Conservation (phyloP, 169 alveolate species). For the Cryptosporidium ryanae region DNA sequence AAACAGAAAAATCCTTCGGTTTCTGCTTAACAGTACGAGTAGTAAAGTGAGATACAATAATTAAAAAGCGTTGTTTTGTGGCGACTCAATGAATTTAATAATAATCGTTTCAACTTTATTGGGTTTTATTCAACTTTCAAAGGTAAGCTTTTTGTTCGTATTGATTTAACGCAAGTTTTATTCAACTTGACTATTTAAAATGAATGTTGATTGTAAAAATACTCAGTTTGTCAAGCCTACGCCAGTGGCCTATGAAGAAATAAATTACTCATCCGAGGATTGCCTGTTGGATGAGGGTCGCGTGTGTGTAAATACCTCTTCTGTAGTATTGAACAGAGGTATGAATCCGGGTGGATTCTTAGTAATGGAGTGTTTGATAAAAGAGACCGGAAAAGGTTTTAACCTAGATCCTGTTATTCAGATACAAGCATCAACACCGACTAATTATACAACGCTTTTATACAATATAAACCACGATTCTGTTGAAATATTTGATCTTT, state of each 20-base stretch:
- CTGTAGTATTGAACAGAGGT: slow-evolving; percentile 41
- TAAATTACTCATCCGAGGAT: not conserved
- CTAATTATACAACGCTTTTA: slow-evolving; percentile 24
- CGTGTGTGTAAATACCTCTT: slow-evolving; percentile 50
- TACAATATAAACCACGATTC: slow-evolving; percentile 52
- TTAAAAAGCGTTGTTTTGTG: no score
- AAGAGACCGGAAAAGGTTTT: slow-evolving; percentile 18
- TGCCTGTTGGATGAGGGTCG: slow-evolving; percentile 63
- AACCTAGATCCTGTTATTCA: slow-evolving; percentile 37
- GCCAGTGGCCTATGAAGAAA: not conserved
- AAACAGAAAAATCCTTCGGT: no score
- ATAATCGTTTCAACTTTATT: no score
- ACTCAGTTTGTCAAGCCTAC: no score
- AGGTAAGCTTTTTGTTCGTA: no score
- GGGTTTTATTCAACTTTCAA: no score
- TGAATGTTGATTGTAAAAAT: no score
- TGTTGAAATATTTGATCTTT: slow-evolving; percentile 36
- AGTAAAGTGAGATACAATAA: no score
- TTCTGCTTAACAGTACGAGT: no score
- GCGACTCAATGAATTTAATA: no score
- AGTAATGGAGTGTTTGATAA: slow-evolving; percentile 10
- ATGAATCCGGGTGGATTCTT: slow-evolving; percentile 68
- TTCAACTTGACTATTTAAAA: no score
- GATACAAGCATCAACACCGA: slow-evolving; percentile 48
- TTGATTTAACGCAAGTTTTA: no score